Conservation (phyloP, 1,284 basidiomycete genomes). For the Cutaneotrichosporon dermatis region DNA sequence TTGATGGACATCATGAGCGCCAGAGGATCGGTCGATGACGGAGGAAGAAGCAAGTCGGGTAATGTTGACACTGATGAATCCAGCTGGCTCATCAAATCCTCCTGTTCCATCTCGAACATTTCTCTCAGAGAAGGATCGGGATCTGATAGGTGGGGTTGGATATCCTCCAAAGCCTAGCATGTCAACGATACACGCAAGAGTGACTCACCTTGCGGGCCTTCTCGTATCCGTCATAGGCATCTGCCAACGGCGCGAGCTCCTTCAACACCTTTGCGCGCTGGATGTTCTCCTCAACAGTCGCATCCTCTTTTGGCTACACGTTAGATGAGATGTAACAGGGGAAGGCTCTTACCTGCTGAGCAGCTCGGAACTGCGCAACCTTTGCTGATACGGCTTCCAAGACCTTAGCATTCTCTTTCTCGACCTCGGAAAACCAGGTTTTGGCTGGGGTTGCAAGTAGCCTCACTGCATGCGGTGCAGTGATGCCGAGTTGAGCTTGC, state of each 20-base stretch:
- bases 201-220: slow-evolving; percentile 51
- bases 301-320: slow-evolving; percentile 10
- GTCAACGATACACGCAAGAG: too few species aligned
- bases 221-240: slow-evolving; percentile 56
- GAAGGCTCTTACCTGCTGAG: slow-evolving; percentile 3
- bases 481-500: neutral
- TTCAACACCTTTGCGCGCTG: slow-evolving; percentile 53
- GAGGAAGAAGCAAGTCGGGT: slow-evolving; percentile 66
- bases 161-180: slow-evolving; percentile 61
- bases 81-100: slow-evolving; percentile 55
- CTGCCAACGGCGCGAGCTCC: slow-evolving; percentile 55
- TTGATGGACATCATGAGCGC: slow-evolving; percentile 86
- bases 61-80: slow-evolving; percentile 57
- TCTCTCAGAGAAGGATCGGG: slow-evolving; percentile 70
- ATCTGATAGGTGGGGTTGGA: slow-evolving; percentile 62
- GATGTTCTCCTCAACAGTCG: slow-evolving; percentile 49
- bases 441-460: neutral
- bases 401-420: slow-evolving; percentile 10
- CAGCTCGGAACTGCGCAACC: slow-evolving; percentile 7
- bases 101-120: slow-evolving; percentile 69
- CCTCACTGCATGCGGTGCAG: neutral
- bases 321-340: neutral
- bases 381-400: slow-evolving; percentile 13
- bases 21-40: slow-evolving; percentile 60
- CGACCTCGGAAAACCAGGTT: slow-evolving; percentile 10